Percentiles rank a stretch among this genome's conserved stretches.
Evolutionary conservation across 495 filamentous ascomycete genomes (phyloP).

Genomic region (Delitschia confertaspora): DNA sequence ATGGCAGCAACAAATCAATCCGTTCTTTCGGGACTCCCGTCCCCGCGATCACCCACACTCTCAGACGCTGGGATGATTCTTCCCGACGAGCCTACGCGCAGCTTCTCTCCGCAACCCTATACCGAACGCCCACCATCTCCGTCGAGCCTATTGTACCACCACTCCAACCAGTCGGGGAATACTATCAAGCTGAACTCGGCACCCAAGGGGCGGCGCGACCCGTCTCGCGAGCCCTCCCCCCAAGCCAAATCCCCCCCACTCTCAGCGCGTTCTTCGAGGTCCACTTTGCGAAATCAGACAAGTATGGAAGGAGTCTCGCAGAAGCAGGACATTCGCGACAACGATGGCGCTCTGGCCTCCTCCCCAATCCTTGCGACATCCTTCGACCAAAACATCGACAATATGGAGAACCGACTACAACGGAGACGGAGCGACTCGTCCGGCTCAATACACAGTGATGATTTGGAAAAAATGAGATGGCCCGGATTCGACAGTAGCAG

Average conservation of each 20-base stretch:
- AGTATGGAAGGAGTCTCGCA: background rate
- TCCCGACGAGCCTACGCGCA: conserved; percentile 41
- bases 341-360: conserved; percentile 7
- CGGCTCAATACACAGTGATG: conserved; percentile 30
- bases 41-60: conserved; percentile 64
- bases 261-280: conserved; percentile 14
- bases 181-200: conserved; percentile 18
- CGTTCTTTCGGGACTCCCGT: conserved; percentile 17
- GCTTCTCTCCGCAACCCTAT: conserved; percentile 18
- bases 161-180: conserved; percentile 14
- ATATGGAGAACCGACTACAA: background rate
- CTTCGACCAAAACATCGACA: background rate
- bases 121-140: conserved; percentile 23
- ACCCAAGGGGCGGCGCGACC: conserved; percentile 12
- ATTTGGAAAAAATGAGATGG: conserved; percentile 30
- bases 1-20: conserved; percentile 6
- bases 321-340: conserved; percentile 3
- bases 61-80: conserved; percentile 95
- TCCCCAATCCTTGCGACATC: conserved; percentile 3
- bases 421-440: conserved; percentile 24
- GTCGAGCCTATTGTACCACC: conserved; percentile 11
- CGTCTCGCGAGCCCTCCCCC: conserved; percentile 12
- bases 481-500: conserved; percentile 21
- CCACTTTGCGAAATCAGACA: conserved; percentile 17
- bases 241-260: conserved; percentile 14